Percentiles rank a stretch among this genome's conserved stretches.
Evolutionary conservation across 306 rosid species (phyloP).

Genomic region (Quercus mongolica): DNA sequence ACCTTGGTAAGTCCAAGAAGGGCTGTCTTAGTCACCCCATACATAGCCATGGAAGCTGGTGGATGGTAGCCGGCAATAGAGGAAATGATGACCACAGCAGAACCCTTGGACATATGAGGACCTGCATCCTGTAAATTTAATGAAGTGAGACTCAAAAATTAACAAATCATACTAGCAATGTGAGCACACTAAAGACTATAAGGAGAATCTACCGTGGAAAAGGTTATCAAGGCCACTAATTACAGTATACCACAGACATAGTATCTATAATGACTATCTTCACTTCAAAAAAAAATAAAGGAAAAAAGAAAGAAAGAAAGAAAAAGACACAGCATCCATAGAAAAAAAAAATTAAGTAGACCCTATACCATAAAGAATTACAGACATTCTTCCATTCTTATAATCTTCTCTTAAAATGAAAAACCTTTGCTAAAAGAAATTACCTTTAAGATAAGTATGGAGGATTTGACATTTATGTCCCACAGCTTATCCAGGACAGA

Average conservation of each 20-base stretch:
- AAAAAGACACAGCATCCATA: neutral
- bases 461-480: slow-evolving; percentile 96
- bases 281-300: too few relatives aligned
- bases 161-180: neutral
- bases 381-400: neutral
- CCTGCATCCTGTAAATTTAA: slow-evolving; percentile 60
- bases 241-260: neutral
- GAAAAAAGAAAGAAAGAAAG: neutral
- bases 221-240: neutral
- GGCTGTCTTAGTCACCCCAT: slow-evolving; percentile 97
- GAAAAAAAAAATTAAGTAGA: neutral
- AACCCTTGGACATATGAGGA: slow-evolving; percentile 71
- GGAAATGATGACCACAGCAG: slow-evolving; percentile 82
- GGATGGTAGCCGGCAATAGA: slow-evolving; percentile 78
- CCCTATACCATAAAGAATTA: too few relatives aligned
- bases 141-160: neutral
- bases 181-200: neutral
- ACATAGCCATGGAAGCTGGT: slow-evolving; percentile 83
- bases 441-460: slow-evolving; percentile 87
- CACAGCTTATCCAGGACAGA: slow-evolving; percentile 85
- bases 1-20: slow-evolving; percentile 95
- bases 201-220: neutral
- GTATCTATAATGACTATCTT: neutral
- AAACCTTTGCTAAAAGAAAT: neutral
- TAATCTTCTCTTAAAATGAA: neutral